A percentile compares a stretch with the other conserved stretches of the same genome.
These are phyloP conservation scores for Sporobolomyces phaffii DNA, from an alignment of 768 basidiomycete genomes.

Conservation along the genomic window DNA sequence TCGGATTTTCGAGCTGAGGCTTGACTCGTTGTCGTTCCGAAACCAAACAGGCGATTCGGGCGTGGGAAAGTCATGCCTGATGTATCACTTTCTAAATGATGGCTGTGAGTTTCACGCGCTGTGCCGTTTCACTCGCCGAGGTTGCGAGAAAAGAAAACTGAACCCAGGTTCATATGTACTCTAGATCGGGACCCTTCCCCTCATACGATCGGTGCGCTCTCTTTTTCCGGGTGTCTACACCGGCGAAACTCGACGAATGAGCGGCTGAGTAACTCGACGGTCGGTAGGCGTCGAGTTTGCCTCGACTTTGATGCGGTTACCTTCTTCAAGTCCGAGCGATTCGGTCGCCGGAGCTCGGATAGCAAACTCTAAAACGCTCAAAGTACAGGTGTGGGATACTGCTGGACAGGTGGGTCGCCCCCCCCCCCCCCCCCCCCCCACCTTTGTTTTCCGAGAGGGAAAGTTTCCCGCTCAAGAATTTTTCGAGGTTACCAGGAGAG, in stretches of 20 bases:
- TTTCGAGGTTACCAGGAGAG: slow-evolving; percentile 12
- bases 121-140: neutral
- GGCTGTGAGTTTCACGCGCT: slow-evolving; percentile 60
- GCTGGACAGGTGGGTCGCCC: slow-evolving; percentile 55
- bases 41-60: slow-evolving; percentile 89
- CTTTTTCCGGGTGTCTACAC: too few relatives aligned
- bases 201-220: slow-evolving; percentile 69
- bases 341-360: slow-evolving; percentile 14
- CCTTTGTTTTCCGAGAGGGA: too few relatives aligned
- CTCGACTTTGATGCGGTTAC: slow-evolving; percentile 82
- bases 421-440: neutral
- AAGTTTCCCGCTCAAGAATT: too few relatives aligned
- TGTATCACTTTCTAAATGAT: slow-evolving; percentile 95
- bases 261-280: too few relatives aligned
- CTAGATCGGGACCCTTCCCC: slow-evolving; percentile 48
- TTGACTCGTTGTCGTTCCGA: neutral
- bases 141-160: neutral
- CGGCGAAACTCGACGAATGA: too few relatives aligned
- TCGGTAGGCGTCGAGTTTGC: slow-evolving; percentile 86
- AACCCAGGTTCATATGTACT: neutral
- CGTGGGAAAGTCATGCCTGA: slow-evolving; percentile 91
- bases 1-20: too few relatives aligned
- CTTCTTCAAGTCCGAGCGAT: slow-evolving; percentile 19
- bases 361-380: slow-evolving; percentile 47
- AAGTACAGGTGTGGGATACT: slow-evolving; percentile 93